phyloP scores from a whole-genome alignment of 768 basidiomycete species.

The Mycena maculata region DNA sequence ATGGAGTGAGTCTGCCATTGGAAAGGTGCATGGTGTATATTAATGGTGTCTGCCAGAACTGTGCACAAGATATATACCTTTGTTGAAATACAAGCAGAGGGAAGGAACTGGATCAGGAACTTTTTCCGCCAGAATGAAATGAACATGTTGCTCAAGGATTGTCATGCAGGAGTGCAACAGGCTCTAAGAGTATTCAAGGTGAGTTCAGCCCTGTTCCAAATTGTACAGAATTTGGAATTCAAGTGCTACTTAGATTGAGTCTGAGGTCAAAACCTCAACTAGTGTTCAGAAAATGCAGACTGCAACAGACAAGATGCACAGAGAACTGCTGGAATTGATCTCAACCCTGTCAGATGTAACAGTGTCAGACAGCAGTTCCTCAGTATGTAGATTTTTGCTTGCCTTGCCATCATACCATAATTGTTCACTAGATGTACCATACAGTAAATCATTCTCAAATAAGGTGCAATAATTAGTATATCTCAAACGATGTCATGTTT shows the following conservation, averaged over 20 bases:
- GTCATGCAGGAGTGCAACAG: neutral
- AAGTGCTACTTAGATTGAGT: too few relatives aligned
- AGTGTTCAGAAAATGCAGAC: neutral
- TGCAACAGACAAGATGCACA: neutral
- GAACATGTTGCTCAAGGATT: neutral
- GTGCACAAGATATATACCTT: slow-evolving; percentile 1
- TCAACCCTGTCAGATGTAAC: neutral
- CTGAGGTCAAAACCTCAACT: neutral
- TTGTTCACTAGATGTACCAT: neutral
- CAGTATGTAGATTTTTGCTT: neutral
- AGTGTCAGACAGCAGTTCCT: neutral
- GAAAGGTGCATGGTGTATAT: neutral
- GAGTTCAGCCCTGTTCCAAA: neutral
- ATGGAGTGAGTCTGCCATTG: neutral
- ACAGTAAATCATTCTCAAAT: neutral
- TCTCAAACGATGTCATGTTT: neutral
- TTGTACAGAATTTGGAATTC: neutral
- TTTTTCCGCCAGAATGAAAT: slow-evolving; percentile 1
- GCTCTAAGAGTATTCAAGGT: slow-evolving; percentile 2
- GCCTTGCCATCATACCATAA: neutral
- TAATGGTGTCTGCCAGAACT: neutral
- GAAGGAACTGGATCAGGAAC: neutral
- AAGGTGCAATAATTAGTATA: neutral
- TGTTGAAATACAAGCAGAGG: neutral
- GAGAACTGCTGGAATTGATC: neutral